A percentile compares a stretch with the other conserved stretches of the same genome.
These are phyloP conservation scores for Eragrostis curvula DNA, from an alignment of 176 grass and related monocot genomes.

Conservation along the genomic window DNA sequence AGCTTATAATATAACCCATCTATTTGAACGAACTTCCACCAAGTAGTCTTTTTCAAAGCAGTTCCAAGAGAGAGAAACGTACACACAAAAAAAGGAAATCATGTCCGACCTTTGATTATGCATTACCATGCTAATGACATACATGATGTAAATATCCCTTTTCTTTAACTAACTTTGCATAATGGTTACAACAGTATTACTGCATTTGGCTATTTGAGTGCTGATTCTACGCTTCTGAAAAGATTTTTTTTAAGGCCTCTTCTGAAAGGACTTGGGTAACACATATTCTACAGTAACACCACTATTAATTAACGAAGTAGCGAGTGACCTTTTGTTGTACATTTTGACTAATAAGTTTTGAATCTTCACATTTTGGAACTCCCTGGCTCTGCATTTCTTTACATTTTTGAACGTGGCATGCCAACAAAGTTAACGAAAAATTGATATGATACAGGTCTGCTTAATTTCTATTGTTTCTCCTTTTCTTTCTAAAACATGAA, in stretches of 20 bases:
- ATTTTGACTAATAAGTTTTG: too few species aligned
- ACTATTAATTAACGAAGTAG: too few species aligned
- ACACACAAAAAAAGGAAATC: conserved; percentile 13
- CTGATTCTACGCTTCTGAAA: background rate
- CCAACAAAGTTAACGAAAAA: background rate
- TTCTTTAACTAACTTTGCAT: background rate
- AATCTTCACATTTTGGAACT: too few species aligned
- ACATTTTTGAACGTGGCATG: background rate
- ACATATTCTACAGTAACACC: too few species aligned
- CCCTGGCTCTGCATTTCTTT: too few species aligned
- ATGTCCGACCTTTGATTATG: conserved; percentile 19
- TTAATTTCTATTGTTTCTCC: background rate
- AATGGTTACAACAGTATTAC: conserved; percentile 5
- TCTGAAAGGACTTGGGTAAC: too few species aligned
- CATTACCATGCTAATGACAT: too few species aligned
- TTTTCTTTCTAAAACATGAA: background rate
- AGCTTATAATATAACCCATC: conserved; percentile 2
- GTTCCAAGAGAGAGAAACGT: conserved; percentile 7
- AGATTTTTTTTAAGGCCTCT: too few species aligned
- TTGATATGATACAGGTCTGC: background rate
- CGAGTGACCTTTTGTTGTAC: too few species aligned
- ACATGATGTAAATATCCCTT: background rate
- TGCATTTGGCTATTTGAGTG: background rate
- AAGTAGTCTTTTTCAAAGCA: conserved; percentile 48
- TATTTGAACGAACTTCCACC: conserved; percentile 18